phyloP scores from a whole-genome alignment of 257 asterid species.

The Fraxinus anomala region DNA sequence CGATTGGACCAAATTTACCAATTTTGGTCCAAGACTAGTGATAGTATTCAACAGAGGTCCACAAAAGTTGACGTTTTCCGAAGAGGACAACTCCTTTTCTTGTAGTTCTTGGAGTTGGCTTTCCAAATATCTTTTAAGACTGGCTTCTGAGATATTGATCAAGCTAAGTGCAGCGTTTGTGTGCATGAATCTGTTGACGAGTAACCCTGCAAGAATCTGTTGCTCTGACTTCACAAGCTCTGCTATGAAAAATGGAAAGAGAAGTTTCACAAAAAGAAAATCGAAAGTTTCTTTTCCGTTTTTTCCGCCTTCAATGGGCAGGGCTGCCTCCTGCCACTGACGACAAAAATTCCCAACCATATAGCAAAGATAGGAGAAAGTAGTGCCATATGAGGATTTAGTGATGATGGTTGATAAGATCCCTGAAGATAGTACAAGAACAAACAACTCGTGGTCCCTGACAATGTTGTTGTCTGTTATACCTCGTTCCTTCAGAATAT shows the following conservation, averaged over 20 bases:
- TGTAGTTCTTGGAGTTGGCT: slow-evolving; percentile 39
- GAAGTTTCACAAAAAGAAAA: slow-evolving; percentile 46
- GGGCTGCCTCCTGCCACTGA: slow-evolving; percentile 52
- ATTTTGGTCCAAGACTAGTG: slow-evolving; percentile 45
- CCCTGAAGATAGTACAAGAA: slow-evolving; percentile 74
- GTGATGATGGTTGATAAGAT: slow-evolving; percentile 49
- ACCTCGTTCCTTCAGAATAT: slow-evolving; percentile 65
- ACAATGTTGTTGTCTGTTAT: slow-evolving; percentile 47
- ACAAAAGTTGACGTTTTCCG: slow-evolving; percentile 33
- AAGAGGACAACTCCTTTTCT: slow-evolving; percentile 26
- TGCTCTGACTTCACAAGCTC: slow-evolving; percentile 90
- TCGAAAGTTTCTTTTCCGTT: slow-evolving; percentile 8
- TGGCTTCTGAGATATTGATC: slow-evolving; percentile 67
- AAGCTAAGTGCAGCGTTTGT: slow-evolving; percentile 64
- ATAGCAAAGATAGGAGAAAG: slow-evolving; percentile 74
- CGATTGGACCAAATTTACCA: slow-evolving; percentile 49
- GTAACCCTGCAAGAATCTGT: slow-evolving; percentile 75
- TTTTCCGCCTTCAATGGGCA: slow-evolving; percentile 30
- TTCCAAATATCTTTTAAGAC: slow-evolving; percentile 62
- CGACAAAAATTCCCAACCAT: slow-evolving; percentile 74
- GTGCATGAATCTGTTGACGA: slow-evolving; percentile 71
- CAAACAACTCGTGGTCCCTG: slow-evolving; percentile 48
- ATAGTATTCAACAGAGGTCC: slow-evolving; percentile 47
- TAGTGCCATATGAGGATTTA: slow-evolving; percentile 56
- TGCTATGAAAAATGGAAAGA: slow-evolving; percentile 72